phyloP scores from a whole-genome alignment of 306 rosid species.

The Morella rubra region DNA sequence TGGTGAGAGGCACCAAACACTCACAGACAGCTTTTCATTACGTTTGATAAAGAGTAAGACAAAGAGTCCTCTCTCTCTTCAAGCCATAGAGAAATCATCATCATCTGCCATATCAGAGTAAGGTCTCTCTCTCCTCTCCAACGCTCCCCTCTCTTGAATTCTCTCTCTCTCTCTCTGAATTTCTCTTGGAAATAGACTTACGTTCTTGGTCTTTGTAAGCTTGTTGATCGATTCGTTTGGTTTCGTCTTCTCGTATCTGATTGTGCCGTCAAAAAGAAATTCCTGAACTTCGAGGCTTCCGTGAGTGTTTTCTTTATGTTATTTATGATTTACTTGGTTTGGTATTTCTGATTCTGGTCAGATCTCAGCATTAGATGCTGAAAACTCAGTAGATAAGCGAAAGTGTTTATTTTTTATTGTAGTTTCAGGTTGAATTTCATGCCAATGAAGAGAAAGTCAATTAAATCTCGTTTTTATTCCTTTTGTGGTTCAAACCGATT shows the following conservation, averaged over 20 bases:
- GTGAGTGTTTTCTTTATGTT: slow-evolving; percentile 35
- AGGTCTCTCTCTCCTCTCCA: slow-evolving; percentile 18
- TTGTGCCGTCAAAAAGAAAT: slow-evolving; percentile 7
- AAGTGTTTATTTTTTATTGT: not conserved
- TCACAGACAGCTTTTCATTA: slow-evolving; percentile 26
- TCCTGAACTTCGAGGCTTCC: slow-evolving; percentile 19
- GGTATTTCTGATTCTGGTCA: not conserved
- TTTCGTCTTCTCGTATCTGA: slow-evolving; percentile 19
- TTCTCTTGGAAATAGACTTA: not conserved
- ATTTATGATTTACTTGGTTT: slow-evolving; percentile 22
- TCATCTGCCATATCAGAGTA: not conserved
- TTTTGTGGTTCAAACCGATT: not conserved
- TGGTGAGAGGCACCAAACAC: slow-evolving; percentile 11
- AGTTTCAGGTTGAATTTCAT: slow-evolving; percentile 15
- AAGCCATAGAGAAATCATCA: slow-evolving; percentile 6
- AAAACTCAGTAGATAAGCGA: slow-evolving; percentile 19
- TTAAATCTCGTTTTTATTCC: slow-evolving; percentile 12
- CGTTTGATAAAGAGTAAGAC: slow-evolving; percentile 13
- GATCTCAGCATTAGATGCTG: slow-evolving; percentile 9
- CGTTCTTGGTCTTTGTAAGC: not conserved
- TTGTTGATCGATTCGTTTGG: slow-evolving; percentile 26
- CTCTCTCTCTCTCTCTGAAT: not conserved
- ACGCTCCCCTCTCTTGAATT: slow-evolving; percentile 2
- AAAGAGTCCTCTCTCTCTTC: not conserved
- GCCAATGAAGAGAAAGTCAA: slow-evolving; percentile 13